Conservation (phyloP, 306 rosid genomes). For the Acacia crassicarpa region DNA sequence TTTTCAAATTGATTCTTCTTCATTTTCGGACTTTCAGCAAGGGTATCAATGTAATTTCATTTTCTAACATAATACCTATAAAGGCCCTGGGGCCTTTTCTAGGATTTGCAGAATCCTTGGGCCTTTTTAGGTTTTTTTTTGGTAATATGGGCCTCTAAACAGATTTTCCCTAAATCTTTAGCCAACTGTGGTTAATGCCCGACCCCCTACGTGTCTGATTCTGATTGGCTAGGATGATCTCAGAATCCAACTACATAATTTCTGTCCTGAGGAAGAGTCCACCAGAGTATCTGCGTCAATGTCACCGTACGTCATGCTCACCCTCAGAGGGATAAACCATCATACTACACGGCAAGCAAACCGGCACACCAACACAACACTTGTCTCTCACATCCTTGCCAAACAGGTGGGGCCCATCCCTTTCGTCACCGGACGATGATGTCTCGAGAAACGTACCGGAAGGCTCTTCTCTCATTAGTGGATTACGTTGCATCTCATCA, state of each 20-base stretch:
- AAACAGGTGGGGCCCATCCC: neutral
- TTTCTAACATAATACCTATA: too few relatives aligned
- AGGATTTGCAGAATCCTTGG: too few relatives aligned
- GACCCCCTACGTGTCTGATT: conserved; percentile 18
- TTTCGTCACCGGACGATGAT: neutral
- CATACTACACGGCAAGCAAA: conserved; percentile 48
- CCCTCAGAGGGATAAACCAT: conserved; percentile 30
- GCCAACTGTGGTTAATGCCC: neutral
- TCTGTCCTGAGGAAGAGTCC: conserved; percentile 42
- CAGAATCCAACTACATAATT: conserved; percentile 27
- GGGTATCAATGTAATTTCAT: too few relatives aligned
- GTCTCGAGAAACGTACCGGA: conserved; percentile 15
- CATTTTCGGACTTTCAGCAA: too few relatives aligned
- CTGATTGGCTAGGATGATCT: conserved; percentile 27
- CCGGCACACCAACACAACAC: neutral
- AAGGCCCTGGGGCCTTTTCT: too few relatives aligned
- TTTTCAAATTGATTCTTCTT: too few relatives aligned
- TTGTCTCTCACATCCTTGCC: neutral
- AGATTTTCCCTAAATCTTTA: conserved; percentile 10
- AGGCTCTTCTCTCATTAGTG: neutral
- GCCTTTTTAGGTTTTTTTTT: too few relatives aligned
- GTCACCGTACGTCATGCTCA: conserved; percentile 50
- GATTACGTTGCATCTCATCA: neutral
- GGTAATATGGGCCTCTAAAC: too few relatives aligned
- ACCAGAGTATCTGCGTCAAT: conserved; percentile 52